A percentile compares a stretch with the other conserved stretches of the same genome.
Conservation (phyloP, 208 protist genomes). For the Strigomonas culicis region DNA sequence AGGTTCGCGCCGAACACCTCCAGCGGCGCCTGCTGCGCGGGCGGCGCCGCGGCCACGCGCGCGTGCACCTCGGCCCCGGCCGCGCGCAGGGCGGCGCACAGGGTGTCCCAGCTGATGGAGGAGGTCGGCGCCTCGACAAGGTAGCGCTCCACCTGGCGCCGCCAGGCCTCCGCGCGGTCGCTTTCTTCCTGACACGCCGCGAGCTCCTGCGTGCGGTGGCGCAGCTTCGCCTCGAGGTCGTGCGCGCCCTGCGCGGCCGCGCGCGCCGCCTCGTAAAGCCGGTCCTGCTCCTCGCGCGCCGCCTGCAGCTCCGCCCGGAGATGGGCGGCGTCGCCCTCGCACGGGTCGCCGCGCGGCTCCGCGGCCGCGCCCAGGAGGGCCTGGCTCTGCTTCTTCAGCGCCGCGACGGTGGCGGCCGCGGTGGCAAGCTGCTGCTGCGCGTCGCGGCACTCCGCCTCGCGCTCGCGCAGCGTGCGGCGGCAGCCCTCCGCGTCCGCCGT, state of each 20-base stretch:
- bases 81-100: neutral
- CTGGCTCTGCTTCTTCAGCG: neutral
- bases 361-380: neutral
- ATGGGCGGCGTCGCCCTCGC: neutral
- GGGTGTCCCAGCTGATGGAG: constrained; percentile 1
- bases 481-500: neutral
- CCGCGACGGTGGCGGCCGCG: neutral
- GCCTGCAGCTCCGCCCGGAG: constrained; percentile 20
- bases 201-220: constrained; percentile 11
- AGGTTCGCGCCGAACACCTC: neutral
- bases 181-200: constrained; percentile 1
- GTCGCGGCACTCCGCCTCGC: neutral
- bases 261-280: too few relatives aligned
- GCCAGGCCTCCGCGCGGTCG: constrained; percentile 6
- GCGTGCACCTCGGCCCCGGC: neutral
- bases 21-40: neutral
- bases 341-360: neutral
- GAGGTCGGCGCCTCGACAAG: constrained; percentile 10
- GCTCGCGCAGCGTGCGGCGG: neutral
- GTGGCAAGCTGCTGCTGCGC: neutral
- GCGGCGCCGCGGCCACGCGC: neutral
- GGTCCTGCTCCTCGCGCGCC: neutral
- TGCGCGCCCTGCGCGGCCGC: neutral
- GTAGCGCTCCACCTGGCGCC: neutral
- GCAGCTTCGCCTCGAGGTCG: constrained; percentile 13